phyloP scores from a whole-genome alignment of 768 basidiomycete genomes.

The Scleroderma citrinum region DNA sequence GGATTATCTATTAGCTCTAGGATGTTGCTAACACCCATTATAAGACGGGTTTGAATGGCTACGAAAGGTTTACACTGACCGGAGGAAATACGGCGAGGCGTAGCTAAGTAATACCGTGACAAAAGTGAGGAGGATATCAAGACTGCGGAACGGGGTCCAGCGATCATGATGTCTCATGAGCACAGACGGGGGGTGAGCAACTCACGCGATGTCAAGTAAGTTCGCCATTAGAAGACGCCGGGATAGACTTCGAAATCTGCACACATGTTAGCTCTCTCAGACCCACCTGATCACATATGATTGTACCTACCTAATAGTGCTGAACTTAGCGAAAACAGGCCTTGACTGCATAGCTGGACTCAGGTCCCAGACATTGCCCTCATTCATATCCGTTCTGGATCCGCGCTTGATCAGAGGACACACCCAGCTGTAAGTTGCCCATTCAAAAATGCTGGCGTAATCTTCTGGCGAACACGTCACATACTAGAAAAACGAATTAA shows the following conservation, averaged over 20 bases:
- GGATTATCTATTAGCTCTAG: conserved; percentile 50
- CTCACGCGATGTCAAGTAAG: conserved; percentile 38
- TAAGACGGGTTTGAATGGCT: background rate
- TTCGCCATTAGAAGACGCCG: conserved; percentile 41
- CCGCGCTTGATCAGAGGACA: conserved; percentile 55
- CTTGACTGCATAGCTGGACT: conserved; percentile 65
- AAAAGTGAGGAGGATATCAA: conserved; percentile 66
- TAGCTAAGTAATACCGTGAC: conserved; percentile 73
- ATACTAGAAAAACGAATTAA: conserved; percentile 10
- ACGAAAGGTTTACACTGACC: conserved; percentile 32
- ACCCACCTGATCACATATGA: too few species aligned
- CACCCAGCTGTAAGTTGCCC: conserved; percentile 71
- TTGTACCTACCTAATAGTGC: conserved; percentile 20
- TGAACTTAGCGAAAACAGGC: conserved; percentile 51
- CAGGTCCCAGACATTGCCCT: conserved; percentile 66
- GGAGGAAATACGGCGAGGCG: conserved; percentile 79
- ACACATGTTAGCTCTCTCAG: too few species aligned
- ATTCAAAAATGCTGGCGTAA: conserved; percentile 64
- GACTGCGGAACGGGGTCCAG: conserved; percentile 21
- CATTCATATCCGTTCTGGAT: conserved; percentile 50
- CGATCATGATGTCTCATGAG: background rate
- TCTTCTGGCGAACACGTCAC: conserved; percentile 52
- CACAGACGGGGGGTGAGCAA: background rate
- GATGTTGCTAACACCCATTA: conserved; percentile 39
- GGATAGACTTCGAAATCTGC: conserved; percentile 31